Conservation (phyloP, 768 basidiomycete genomes). For the Tulasnella sp. region DNA sequence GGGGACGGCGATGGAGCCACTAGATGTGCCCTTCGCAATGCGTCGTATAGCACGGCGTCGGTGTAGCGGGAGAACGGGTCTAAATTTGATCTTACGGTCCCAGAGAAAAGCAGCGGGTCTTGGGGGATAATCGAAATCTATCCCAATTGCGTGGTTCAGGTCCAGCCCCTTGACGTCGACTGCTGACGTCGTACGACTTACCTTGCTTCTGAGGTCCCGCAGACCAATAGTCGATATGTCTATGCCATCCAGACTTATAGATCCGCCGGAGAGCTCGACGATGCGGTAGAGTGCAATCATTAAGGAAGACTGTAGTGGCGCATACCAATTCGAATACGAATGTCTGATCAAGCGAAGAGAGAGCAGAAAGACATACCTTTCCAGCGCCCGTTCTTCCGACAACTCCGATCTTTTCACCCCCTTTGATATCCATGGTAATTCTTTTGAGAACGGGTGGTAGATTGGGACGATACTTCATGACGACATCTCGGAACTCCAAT, state of each 20-base stretch:
- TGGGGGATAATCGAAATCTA: constrained; percentile 23
- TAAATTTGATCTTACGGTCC: constrained; percentile 19
- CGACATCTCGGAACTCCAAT: constrained; percentile 49
- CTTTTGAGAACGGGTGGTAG: constrained; percentile 63
- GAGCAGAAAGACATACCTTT: not conserved
- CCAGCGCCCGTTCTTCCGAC: constrained; percentile 39
- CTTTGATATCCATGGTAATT: constrained; percentile 44
- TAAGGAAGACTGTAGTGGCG: constrained; percentile 22
- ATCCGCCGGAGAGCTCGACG: constrained; percentile 30
- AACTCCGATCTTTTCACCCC: constrained; percentile 68
- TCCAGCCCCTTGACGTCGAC: no score
- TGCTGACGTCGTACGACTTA: not conserved
- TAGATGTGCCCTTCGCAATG: constrained; percentile 31
- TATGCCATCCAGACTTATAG: constrained; percentile 31
- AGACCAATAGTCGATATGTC: constrained; percentile 33
- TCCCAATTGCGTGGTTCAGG: not conserved
- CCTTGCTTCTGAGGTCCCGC: constrained; percentile 20
- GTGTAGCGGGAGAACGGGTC: constrained; percentile 32
- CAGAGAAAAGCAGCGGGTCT: constrained; percentile 25
- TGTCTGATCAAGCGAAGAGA: not conserved
- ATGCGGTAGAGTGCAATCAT: constrained; percentile 30
- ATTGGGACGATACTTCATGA: constrained; percentile 43
- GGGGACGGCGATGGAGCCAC: constrained; percentile 13
- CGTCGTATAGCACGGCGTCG: constrained; percentile 31
- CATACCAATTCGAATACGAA: constrained; percentile 17